Evolutionary conservation across 1,139 yeast genomes (phyloP).

Genomic region (Hemisphaericaspora xylanilytica): DNA sequence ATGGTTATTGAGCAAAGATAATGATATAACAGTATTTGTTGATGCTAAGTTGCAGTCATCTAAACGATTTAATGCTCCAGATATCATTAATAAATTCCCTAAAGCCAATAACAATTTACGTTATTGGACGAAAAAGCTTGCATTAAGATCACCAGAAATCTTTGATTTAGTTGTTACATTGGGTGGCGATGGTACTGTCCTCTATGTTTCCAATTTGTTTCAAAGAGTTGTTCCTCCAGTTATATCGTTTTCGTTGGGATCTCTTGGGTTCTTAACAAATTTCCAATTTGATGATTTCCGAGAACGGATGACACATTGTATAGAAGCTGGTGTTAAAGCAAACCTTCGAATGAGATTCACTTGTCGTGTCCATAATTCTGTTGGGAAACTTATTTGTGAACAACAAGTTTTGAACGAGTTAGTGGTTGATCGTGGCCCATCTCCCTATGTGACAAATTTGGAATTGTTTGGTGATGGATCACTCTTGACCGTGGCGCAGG

Average conservation of each 20-base stretch:
- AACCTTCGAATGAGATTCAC: slow-evolving; percentile 80
- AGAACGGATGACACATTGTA: slow-evolving; percentile 50
- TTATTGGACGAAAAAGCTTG: slow-evolving; percentile 67
- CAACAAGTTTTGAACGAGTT: slow-evolving; percentile 82
- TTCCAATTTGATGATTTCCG: slow-evolving; percentile 72
- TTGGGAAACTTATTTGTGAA: slow-evolving; percentile 61
- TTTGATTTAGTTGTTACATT: slow-evolving; percentile 78
- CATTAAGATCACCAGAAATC: slow-evolving; percentile 53
- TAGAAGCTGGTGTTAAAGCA: slow-evolving; percentile 71
- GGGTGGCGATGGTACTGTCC: slow-evolving; percentile 92
- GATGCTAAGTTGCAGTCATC: slow-evolving; percentile 62
- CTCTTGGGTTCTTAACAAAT: slow-evolving; percentile 78
- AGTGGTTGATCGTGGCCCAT: slow-evolving; percentile 85
- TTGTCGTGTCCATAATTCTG: slow-evolving; percentile 58
- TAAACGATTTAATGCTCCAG: slow-evolving; percentile 56
- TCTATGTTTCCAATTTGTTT: slow-evolving; percentile 74
- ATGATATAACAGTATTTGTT: slow-evolving; percentile 62
- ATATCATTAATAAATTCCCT: slow-evolving; percentile 40
- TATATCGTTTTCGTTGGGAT: slow-evolving; percentile 77
- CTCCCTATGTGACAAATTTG: slow-evolving; percentile 80
- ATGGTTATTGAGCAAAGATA: slow-evolving; percentile 57
- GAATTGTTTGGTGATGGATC: slow-evolving; percentile 83
- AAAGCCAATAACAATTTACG: slow-evolving; percentile 43
- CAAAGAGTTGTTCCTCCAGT: slow-evolving; percentile 86
- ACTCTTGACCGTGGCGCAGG: slow-evolving; percentile 79